These are phyloP conservation scores for Ophiostoma piceae DNA, from an alignment of 2,329 filamentous ascomycete species.

Conservation along the genomic window DNA sequence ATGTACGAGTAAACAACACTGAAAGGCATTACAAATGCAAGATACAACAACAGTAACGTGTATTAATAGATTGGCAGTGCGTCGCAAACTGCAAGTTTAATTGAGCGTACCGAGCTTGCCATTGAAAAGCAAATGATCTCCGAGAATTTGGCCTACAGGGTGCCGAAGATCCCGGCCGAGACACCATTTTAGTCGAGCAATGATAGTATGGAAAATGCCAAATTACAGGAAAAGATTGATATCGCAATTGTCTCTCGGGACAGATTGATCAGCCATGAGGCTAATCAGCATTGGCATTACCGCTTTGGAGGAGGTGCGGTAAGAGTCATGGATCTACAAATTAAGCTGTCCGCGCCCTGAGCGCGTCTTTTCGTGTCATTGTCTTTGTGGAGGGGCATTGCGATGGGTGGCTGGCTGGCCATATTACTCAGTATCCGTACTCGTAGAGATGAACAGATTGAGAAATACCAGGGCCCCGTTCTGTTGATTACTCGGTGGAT, in stretches of 20 bases:
- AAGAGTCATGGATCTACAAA: not conserved
- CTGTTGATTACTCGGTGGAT: not conserved
- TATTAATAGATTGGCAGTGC: not conserved
- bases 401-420: not conserved
- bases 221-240: not conserved
- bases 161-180: constrained; percentile 2
- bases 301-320: not conserved
- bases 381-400: not conserved
- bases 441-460: not conserved
- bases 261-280: not conserved
- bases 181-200: not conserved
- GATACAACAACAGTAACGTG: not conserved
- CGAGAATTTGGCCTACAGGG: not conserved
- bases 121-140: not conserved
- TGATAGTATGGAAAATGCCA: not conserved
- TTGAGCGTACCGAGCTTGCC: not conserved
- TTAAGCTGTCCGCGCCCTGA: not conserved
- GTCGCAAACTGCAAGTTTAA: not conserved
- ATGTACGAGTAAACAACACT: too few species aligned
- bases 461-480: not conserved
- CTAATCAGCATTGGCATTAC: not conserved
- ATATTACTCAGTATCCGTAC: not conserved
- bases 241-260: not conserved
- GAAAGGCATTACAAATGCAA: constrained; percentile 4
- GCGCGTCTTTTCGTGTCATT: constrained; percentile 1